A percentile compares a stretch with the other conserved stretches of the same genome.
Conservation (phyloP, 2,329 filamentous ascomycete genomes). For the Lomentospora prolificans region DNA sequence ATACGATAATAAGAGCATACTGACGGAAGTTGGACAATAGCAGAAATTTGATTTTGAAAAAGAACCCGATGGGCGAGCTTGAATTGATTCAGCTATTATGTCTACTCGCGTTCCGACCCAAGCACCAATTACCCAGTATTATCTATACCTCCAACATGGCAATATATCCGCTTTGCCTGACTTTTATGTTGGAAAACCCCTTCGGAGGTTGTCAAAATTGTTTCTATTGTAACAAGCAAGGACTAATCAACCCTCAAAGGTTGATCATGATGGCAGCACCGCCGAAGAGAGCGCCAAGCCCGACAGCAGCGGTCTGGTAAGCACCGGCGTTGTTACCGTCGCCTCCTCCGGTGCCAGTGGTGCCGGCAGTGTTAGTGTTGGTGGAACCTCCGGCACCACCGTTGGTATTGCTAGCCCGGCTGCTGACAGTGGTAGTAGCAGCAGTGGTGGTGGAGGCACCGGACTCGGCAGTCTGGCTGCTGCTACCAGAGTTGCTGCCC, state of each 20-base stretch:
- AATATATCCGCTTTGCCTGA: not conserved
- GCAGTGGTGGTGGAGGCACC: constrained; percentile 5
- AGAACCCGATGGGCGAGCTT: not conserved
- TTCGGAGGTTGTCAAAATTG: not conserved
- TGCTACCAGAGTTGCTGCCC: constrained; percentile 10
- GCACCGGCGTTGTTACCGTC: constrained; percentile 11
- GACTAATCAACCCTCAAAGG: constrained; percentile 23
- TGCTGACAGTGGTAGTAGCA: constrained; percentile 9
- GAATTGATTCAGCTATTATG: not conserved
- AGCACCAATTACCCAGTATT: constrained; percentile 1
- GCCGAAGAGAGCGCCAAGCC: constrained; percentile 35
- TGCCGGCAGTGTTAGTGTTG: constrained; percentile 11
- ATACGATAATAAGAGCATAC: no score
- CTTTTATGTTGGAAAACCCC: not conserved
- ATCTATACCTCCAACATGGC: not conserved
- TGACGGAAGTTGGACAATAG: not conserved
- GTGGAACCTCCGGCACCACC: constrained; percentile 10
- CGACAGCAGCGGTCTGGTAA: constrained; percentile 25
- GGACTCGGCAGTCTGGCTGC: constrained; percentile 12
- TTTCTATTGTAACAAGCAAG: not conserved
- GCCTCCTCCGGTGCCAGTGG: constrained; percentile 17
- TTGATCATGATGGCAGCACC: constrained; percentile 35
- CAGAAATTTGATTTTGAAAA: not conserved
- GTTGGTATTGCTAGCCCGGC: no score
- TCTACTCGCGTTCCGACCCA: not conserved